phyloP scores from a whole-genome alignment of 306 rosid species.

The Leucaena leucocephala region DNA sequence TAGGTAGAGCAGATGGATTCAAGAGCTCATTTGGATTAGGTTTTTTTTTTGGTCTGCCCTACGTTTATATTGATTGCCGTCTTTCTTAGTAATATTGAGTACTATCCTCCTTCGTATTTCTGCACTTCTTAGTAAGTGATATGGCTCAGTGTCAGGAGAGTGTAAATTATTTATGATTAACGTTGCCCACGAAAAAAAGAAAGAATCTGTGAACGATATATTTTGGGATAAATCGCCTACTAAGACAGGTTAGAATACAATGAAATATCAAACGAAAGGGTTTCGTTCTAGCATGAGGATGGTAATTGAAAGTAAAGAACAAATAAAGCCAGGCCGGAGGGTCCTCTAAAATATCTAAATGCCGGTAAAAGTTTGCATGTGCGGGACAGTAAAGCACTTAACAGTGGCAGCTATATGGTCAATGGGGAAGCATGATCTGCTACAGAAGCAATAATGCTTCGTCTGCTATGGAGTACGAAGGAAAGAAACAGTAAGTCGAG shows the following conservation, averaged over 20 bases:
- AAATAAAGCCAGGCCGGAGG: too few relatives aligned
- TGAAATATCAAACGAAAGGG: background rate
- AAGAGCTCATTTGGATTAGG: slow-evolving; percentile 5
- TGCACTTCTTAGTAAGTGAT: background rate
- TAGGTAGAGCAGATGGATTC: background rate
- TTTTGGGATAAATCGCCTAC: background rate
- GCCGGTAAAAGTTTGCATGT: background rate
- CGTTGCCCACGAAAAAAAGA: background rate
- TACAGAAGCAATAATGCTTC: background rate
- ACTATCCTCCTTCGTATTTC: background rate
- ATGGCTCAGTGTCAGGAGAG: background rate
- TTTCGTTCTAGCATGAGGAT: background rate
- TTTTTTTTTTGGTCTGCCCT: background rate
- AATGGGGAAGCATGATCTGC: background rate
- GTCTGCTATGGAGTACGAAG: background rate
- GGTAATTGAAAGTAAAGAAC: background rate
- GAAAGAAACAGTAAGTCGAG: background rate
- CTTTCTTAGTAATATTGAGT: background rate
- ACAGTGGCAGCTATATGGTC: background rate
- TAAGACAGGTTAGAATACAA: background rate
- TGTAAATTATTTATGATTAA: background rate
- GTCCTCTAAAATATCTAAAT: background rate
- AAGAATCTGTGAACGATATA: background rate
- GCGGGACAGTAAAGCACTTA: background rate
- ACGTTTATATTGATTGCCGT: background rate